Evolutionary conservation across 345 rosid species (phyloP).

Genomic region (Eucalyptus sp.): DNA sequence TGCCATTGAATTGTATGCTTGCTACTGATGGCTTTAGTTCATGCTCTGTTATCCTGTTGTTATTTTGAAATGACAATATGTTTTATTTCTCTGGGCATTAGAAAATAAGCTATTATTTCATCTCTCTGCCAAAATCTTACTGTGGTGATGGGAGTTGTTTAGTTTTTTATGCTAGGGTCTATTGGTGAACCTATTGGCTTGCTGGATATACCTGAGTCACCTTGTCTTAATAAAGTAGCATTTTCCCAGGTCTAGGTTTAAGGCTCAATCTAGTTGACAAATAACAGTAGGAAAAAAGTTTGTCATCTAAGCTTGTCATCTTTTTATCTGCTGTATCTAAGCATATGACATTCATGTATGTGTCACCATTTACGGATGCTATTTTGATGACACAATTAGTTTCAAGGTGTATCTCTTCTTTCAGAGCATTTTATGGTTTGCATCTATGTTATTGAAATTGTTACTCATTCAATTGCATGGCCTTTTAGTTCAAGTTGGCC

Average conservation of each 20-base stretch:
- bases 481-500: neutral
- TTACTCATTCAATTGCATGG: neutral
- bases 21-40: neutral
- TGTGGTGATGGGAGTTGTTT: neutral
- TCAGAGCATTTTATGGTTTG: neutral
- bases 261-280: neutral
- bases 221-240: neutral
- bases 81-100: neutral
- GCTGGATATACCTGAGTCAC: neutral
- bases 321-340: neutral
- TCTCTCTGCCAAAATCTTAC: neutral
- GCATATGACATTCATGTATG: neutral
- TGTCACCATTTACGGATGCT: neutral
- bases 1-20: neutral
- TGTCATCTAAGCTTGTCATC: neutral
- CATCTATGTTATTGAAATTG: neutral
- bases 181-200: neutral
- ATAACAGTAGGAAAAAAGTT: neutral
- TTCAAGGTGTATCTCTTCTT: neutral
- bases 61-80: neutral
- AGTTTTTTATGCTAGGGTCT: neutral
- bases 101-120: neutral
- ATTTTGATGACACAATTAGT: neutral
- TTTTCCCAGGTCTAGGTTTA: neutral
- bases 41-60: neutral